Evolutionary conservation across 2,329 filamentous ascomycete species (phyloP).

Genomic region (Colletotrichum cuscutae): DNA sequence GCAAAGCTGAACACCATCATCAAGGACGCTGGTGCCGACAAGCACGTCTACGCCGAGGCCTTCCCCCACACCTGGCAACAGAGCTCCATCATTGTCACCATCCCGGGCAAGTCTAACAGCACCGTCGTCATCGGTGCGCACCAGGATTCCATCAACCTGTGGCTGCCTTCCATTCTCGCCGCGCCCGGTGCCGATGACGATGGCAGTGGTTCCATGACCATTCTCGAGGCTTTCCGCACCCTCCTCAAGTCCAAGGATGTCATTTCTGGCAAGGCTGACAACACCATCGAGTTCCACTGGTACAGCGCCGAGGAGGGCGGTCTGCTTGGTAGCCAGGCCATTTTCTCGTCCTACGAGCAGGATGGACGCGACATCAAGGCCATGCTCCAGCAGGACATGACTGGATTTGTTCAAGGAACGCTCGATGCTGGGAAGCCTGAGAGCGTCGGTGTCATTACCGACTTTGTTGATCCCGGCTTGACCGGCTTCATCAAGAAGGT

Average conservation of each 20-base stretch:
- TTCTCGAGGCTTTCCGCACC: conserved; percentile 88
- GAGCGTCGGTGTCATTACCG: conserved; percentile 90
- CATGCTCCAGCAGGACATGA: conserved; percentile 99
- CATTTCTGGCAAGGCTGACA: conserved; percentile 75
- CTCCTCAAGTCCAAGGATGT: conserved; percentile 80
- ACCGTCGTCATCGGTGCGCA: conserved; percentile 92
- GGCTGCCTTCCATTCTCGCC: conserved; percentile 82
- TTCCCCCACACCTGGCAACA: conserved; percentile 91
- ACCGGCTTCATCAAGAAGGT: conserved; percentile 93
- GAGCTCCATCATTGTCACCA: conserved; percentile 88
- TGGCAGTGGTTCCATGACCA: conserved; percentile 92
- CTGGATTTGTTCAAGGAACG: conserved; percentile 85
- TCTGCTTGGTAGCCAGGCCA: conserved; percentile 86
- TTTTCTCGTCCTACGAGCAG: conserved; percentile 85
- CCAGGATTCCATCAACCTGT: conserved; percentile 95
- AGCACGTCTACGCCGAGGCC: conserved; percentile 74
- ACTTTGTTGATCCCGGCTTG: conserved; percentile 85
- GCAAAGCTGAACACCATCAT: conserved; percentile 79
- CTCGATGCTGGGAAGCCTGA: conserved; percentile 84
- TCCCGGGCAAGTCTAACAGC: conserved; percentile 85
- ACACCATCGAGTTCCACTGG: conserved; percentile 97
- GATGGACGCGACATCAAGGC: conserved; percentile 82
- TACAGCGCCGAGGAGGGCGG: conserved; percentile 93
- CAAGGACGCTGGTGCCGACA: conserved; percentile 74
- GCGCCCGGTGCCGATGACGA: conserved; percentile 97